Conservation (phyloP, 208 protist species). For the Crithidia acanthocephali region DNA sequence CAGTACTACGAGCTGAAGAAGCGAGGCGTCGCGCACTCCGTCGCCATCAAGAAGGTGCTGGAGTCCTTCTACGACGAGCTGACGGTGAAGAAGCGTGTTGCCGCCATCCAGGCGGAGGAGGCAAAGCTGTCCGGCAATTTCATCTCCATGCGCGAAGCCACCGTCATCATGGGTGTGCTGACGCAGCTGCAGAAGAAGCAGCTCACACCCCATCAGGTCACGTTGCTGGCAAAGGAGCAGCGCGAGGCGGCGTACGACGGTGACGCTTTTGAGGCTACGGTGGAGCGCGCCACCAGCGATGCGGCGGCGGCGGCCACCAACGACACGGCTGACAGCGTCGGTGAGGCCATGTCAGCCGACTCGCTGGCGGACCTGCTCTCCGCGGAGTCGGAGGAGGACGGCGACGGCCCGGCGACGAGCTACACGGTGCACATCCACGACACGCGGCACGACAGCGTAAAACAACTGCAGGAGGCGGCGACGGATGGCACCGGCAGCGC, state of each 20-base stretch:
- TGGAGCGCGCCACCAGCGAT: constrained; percentile 41
- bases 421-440: constrained; percentile 57
- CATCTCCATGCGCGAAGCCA: constrained; percentile 92
- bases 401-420: constrained; percentile 2
- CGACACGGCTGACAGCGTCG: constrained; percentile 11
- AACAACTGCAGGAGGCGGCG: constrained; percentile 56
- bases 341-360: constrained; percentile 52
- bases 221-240: constrained; percentile 65
- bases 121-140: constrained; percentile 88
- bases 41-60: constrained; percentile 82
- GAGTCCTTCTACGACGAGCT: constrained; percentile 82
- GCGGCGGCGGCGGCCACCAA: not conserved
- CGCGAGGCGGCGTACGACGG: constrained; percentile 39
- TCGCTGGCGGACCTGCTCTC: constrained; percentile 71
- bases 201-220: constrained; percentile 86
- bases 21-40: constrained; percentile 69
- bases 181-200: constrained; percentile 86
- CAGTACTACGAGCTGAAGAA: constrained; percentile 84
- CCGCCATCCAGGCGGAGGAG: constrained; percentile 89
- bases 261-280: constrained; percentile 46
- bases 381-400: constrained; percentile 35
- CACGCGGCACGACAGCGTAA: constrained; percentile 55
- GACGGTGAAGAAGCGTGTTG: constrained; percentile 83
- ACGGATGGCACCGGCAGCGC: constrained; percentile 56
- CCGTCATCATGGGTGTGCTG: constrained; percentile 83